Evolutionary conservation across 225 moss, liverwort and hornwort species (phyloP), one percentile per base, ranked within the genome.

Genomic region (Straminergon stramineum): DNA sequence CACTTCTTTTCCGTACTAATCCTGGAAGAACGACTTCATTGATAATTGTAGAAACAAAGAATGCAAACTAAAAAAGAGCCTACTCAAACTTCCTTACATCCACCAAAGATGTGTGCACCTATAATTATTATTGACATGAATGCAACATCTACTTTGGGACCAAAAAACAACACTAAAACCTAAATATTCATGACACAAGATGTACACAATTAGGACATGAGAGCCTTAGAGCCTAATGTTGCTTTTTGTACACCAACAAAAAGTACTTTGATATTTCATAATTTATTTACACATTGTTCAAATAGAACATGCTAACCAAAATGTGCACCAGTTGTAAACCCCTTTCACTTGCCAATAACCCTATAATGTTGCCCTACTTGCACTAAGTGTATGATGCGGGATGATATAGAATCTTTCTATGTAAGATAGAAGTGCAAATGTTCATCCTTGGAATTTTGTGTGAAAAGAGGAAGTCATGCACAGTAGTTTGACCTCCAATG

Each of bases 241-340:
- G 2, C 22, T 22, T n/a, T 22, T 21, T n/a, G 12, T 11, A n/a
- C 22, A 22, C 69, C n/a, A n/a, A 68, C 22, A 68, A 4, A 37
- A 37, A 21, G 4, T 4, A 12, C 6, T 68, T n/a, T 37, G n/a
- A 69, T 12, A n/a, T 22, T 21, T 69, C 13, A 12, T 69, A 13
- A n/a, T 13, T 21, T 68, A 12, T 68, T 21, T 10, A 21, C 6
- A 21, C 6, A 37, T 37, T 68, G 12, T 68, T 37, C 37, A 37
- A 68, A 68, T 21, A 37, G 12, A 0, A 0, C 37, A 21, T 21
- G 2, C 21, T 37, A 37, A 35, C 37, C 17, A 67, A 67, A 35
- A 10, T 35, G 5, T 66, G 5, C 5, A 34, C n/a, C n/a, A 0
- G 0, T 0, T 20, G 2, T 1, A 19, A 10, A 35, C 5, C 1